Evolutionary conservation across 2,329 filamentous ascomycete species (phyloP).

Genomic region (Hymenoscyphus scutula): DNA sequence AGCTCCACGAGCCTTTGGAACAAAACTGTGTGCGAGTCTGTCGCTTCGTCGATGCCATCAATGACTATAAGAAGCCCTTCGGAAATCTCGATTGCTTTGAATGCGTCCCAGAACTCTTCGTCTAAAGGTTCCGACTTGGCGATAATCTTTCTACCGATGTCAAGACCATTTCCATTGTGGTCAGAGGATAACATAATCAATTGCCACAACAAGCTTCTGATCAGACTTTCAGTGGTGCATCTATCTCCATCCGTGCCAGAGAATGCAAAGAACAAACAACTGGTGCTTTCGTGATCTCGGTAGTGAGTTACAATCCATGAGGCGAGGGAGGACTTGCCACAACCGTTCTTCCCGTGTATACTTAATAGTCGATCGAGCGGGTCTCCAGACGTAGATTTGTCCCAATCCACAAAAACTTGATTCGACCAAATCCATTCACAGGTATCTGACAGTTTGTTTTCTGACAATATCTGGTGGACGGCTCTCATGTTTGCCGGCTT

Average conservation of each 20-base stretch:
- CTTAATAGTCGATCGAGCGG: not conserved
- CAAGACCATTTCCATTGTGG: not conserved
- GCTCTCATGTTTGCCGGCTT: not conserved
- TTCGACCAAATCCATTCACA: constrained; percentile 1
- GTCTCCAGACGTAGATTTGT: not conserved
- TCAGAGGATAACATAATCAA: not conserved
- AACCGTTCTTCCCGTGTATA: not conserved
- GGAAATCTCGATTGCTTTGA: not conserved
- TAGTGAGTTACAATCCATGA: not conserved
- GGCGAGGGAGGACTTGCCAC: constrained; percentile 1
- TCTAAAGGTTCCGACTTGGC: not conserved
- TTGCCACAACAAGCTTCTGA: not conserved
- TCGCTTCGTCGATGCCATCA: not conserved
- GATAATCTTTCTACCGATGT: not conserved
- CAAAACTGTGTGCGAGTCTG: not conserved
- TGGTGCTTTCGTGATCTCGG: not conserved
- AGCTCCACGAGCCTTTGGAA: not conserved
- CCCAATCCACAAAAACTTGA: not conserved
- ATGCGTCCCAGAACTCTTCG: not conserved
- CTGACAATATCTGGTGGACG: not conserved
- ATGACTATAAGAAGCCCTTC: not conserved
- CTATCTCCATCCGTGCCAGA: not conserved
- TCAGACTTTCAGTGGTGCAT: not conserved
- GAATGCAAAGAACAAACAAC: not conserved
- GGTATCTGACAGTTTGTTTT: not conserved